Evolutionary conservation across 1,284 basidiomycete species (phyloP).

Genomic region (Ganoderma lingzhi): DNA sequence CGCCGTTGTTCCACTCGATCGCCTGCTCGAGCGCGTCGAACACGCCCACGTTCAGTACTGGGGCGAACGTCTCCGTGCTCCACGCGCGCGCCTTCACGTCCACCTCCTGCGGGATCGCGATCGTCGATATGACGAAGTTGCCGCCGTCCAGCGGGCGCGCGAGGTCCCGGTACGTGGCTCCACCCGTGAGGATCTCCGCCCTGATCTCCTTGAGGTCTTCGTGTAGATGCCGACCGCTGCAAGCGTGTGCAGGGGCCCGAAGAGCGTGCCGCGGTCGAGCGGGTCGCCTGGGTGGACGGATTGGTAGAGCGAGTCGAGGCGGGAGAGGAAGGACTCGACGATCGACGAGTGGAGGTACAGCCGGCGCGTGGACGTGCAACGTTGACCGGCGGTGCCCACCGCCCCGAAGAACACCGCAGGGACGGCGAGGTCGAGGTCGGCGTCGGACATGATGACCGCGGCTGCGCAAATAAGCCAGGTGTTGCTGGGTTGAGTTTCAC

Average conservation of each 20-base stretch:
- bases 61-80: conserved; percentile 88
- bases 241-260: conserved; percentile 87
- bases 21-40: conserved; percentile 93
- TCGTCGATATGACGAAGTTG: conserved; percentile 90
- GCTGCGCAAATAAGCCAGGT: conserved; percentile 52
- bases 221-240: conserved; percentile 74
- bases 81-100: conserved; percentile 69
- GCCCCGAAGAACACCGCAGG: conserved; percentile 94
- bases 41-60: conserved; percentile 86
- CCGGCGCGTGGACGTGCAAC: conserved; percentile 93
- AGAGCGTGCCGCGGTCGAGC: conserved; percentile 73
- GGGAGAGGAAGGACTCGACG: conserved; percentile 77
- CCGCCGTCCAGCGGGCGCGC: conserved; percentile 65
- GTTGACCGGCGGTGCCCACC: conserved; percentile 93
- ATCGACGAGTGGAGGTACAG: conserved; percentile 89
- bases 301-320: conserved; percentile 77
- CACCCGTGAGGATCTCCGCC: conserved; percentile 83
- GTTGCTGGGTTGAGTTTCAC: not conserved
- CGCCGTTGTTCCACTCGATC: conserved; percentile 92
- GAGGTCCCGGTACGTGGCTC: conserved; percentile 53
- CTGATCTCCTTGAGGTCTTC: conserved; percentile 68
- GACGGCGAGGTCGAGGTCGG: conserved; percentile 89
- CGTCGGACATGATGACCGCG: conserved; percentile 92
- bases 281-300: conserved; percentile 84
- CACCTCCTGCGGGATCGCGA: conserved; percentile 72